Conservation (phyloP, 2,329 filamentous ascomycete genomes). For the Paecilomyces sp. region DNA sequence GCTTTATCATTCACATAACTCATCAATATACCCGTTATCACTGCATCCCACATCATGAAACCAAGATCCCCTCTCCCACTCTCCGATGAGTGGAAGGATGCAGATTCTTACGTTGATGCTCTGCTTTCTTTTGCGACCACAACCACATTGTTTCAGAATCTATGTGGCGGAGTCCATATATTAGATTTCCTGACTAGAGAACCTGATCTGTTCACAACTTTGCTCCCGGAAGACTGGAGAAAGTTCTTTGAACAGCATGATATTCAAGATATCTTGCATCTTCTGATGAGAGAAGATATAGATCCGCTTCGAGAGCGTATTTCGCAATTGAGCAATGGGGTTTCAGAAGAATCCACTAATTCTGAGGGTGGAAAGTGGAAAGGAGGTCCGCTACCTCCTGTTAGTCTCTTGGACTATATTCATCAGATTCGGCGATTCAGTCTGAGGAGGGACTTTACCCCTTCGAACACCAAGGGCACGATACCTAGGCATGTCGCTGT, state of each 20-base stretch:
- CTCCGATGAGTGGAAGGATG: constrained; percentile 58
- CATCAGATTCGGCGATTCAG: constrained; percentile 62
- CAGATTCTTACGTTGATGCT: constrained; percentile 71
- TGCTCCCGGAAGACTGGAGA: constrained; percentile 76
- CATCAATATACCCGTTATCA: background rate
- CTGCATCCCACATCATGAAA: constrained; percentile 31
- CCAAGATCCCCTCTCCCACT: constrained; percentile 57
- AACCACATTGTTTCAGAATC: constrained; percentile 69
- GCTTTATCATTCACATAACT: background rate
- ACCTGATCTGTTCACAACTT: constrained; percentile 70
- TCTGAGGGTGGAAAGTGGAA: constrained; percentile 31
- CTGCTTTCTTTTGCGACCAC: constrained; percentile 70
- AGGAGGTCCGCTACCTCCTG: constrained; percentile 37
- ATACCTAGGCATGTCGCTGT: constrained; percentile 61
- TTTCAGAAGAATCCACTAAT: background rate
- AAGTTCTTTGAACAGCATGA: constrained; percentile 64
- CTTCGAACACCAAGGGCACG: constrained; percentile 28
- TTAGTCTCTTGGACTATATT: constrained; percentile 64
- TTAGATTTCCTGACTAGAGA: constrained; percentile 89
- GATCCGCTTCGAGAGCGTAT: constrained; percentile 24
- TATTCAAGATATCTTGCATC: constrained; percentile 68
- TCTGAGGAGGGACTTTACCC: constrained; percentile 55
- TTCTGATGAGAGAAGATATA: constrained; percentile 74
- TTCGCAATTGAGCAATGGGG: background rate
- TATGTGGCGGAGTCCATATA: constrained; percentile 97